Evolutionary conservation across 164 flowering plant species (phyloP).

Genomic region (Stephania japonica): DNA sequence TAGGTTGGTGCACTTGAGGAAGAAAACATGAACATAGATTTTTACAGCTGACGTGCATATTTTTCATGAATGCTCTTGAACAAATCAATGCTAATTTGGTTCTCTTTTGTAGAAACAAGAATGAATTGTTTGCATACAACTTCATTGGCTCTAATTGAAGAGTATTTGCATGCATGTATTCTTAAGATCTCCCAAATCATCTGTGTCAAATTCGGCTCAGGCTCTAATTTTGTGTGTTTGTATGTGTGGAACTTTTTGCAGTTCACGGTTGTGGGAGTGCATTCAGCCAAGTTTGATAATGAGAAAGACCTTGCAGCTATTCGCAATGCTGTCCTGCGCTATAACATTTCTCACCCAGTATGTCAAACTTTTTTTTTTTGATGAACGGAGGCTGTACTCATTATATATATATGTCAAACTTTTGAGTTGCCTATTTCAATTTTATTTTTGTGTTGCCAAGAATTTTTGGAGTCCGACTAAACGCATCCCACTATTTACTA

Average conservation of each 20-base stretch:
- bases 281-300: constrained; percentile 96
- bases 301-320: constrained; percentile 96
- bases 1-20: too few species aligned
- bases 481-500: too few species aligned
- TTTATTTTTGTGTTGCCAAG: too few species aligned
- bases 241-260: constrained; percentile 22
- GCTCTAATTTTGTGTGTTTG: neutral
- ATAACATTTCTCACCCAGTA: constrained; percentile 84
- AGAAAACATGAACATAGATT: too few species aligned
- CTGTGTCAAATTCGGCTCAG: neutral
- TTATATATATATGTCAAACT: constrained; percentile 47
- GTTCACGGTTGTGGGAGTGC: constrained; percentile 93
- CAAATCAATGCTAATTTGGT: too few species aligned
- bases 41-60: too few species aligned
- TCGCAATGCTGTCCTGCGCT: constrained; percentile 86
- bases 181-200: neutral
- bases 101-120: too few species aligned
- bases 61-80: too few species aligned
- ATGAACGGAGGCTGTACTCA: too few species aligned
- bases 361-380: constrained; percentile 29
- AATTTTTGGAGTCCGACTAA: too few species aligned
- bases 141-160: too few species aligned
- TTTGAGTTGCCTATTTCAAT: neutral
- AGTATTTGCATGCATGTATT: neutral
- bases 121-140: too few species aligned